Percentiles rank a stretch among this genome's conserved stretches.
Conservation (phyloP, 2,329 filamentous ascomycete genomes). For the Claviceps paspali region DNA sequence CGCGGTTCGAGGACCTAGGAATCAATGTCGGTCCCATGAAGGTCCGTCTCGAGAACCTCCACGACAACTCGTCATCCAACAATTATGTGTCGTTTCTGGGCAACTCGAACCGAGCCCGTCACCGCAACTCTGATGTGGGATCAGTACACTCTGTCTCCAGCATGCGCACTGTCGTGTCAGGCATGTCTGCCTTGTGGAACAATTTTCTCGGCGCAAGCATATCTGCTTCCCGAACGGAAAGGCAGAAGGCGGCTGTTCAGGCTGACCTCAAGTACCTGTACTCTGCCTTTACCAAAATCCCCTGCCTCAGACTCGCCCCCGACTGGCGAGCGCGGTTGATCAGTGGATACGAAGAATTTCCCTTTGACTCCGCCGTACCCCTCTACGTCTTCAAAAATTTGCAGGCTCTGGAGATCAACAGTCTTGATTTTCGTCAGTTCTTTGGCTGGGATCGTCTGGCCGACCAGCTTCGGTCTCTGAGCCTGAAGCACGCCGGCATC, state of each 20-base stretch:
- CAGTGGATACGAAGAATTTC: conserved; percentile 89
- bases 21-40: conserved; percentile 94
- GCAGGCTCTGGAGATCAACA: conserved; percentile 82
- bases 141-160: conserved; percentile 94
- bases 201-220: conserved; percentile 73
- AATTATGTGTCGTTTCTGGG: conserved; percentile 95
- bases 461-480: conserved; percentile 80
- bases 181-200: conserved; percentile 87
- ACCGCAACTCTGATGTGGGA: conserved; percentile 65
- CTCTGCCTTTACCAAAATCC: conserved; percentile 96
- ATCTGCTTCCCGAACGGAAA: conserved; percentile 68
- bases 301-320: conserved; percentile 76
- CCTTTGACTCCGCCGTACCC: conserved; percentile 92
- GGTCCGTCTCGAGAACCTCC: conserved; percentile 83
- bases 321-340: conserved; percentile 87
- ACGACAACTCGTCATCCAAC: conserved; percentile 69
- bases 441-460: conserved; percentile 92
- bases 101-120: conserved; percentile 60
- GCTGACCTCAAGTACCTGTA: conserved; percentile 91
- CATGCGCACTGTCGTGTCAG: conserved; percentile 92
- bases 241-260: conserved; percentile 72
- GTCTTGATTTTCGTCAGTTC: conserved; percentile 92
- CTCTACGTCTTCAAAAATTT: conserved; percentile 97
- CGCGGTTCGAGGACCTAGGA: conserved; percentile 81
- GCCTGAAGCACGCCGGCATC: conserved; percentile 71